These are phyloP conservation scores for Immersiporthe knoxdaviesiana DNA, from an alignment of 2,329 filamentous ascomycete genomes.

Conservation along the genomic window DNA sequence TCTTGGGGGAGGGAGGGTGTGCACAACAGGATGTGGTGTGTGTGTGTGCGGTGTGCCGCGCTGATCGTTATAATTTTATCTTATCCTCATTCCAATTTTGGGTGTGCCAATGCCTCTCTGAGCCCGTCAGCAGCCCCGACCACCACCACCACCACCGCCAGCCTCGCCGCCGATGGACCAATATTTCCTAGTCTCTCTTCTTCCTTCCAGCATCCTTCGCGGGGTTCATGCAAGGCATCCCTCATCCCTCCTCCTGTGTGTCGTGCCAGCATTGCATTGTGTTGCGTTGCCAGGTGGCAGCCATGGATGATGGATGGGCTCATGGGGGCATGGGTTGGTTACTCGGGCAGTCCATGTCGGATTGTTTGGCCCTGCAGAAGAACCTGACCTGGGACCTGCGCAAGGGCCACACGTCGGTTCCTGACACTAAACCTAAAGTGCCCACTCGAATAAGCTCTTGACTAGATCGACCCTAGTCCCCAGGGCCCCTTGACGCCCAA, in stretches of 20 bases:
- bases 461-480: background rate
- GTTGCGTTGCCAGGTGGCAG: slow-evolving; percentile 1
- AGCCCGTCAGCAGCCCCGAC: background rate
- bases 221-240: background rate
- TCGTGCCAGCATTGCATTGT: background rate
- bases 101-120: background rate
- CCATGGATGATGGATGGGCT: background rate
- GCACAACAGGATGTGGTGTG: background rate
- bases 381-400: slow-evolving; percentile 12
- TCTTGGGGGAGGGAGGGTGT: background rate
- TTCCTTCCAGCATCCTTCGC: background rate
- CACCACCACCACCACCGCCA: background rate
- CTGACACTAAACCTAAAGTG: slow-evolving; percentile 12
- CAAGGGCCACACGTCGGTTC: background rate
- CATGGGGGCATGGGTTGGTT: background rate
- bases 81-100: slow-evolving; percentile 14
- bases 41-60: background rate
- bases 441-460: slow-evolving; percentile 8
- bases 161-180: background rate
- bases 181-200: background rate
- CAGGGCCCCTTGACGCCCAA: background rate
- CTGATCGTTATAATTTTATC: background rate
- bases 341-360: background rate
- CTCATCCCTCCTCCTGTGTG: background rate
- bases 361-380: background rate